Evolutionary conservation across 2,329 filamentous ascomycete species (phyloP).

Genomic region (Whalleya microplaca): DNA sequence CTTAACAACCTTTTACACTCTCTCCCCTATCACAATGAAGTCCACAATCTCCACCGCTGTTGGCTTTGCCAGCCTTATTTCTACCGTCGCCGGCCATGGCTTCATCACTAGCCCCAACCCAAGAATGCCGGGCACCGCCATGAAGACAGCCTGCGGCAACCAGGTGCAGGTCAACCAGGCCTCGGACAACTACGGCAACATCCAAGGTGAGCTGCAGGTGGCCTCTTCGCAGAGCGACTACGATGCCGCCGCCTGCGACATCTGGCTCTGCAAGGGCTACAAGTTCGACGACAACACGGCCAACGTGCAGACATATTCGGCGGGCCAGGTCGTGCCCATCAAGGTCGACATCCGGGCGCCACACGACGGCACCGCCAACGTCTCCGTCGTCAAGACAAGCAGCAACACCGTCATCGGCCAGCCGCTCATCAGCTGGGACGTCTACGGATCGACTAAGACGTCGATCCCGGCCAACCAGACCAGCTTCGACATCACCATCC

Average conservation of each 20-base stretch:
- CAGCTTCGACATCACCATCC: constrained; percentile 58
- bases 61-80: constrained; percentile 39
- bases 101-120: constrained; percentile 51
- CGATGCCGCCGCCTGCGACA: constrained; percentile 50
- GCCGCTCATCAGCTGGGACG: constrained; percentile 50
- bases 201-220: constrained; percentile 58
- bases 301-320: constrained; percentile 55
- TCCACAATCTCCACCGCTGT: constrained; percentile 13
- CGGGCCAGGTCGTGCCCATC: constrained; percentile 50
- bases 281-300: constrained; percentile 57
- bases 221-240: constrained; percentile 52
- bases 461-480: constrained; percentile 49
- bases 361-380: constrained; percentile 59
- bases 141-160: constrained; percentile 55
- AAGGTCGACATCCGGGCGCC: constrained; percentile 53
- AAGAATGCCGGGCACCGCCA: constrained; percentile 55
- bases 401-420: constrained; percentile 53
- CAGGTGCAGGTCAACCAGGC: constrained; percentile 57
- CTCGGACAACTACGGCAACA: constrained; percentile 56
- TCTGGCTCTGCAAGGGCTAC: constrained; percentile 62
- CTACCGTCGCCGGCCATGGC: constrained; percentile 56
- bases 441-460: constrained; percentile 52
- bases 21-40: constrained; percentile 18
- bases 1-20: neutral
- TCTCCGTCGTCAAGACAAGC: constrained; percentile 55